phyloP scores from a whole-genome alignment of 768 basidiomycete species.

The Ephemerocybe angulata region DNA sequence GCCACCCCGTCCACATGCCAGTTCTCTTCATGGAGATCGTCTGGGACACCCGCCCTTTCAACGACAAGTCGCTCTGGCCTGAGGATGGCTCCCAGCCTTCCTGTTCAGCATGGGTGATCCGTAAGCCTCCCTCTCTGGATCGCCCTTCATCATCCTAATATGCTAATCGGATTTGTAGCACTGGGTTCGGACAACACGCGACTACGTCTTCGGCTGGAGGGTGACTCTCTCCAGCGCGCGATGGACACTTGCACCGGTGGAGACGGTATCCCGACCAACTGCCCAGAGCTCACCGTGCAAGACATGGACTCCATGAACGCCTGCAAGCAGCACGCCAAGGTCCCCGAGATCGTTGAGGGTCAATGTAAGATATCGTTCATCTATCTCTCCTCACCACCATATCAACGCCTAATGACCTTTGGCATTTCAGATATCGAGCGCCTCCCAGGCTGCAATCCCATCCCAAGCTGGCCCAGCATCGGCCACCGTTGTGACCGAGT shows the following conservation, averaged over 20 bases:
- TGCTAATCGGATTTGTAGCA: no score
- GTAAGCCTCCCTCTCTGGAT: slow-evolving; percentile 2
- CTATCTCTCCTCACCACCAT: neutral
- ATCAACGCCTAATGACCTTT: no score
- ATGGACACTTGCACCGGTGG: slow-evolving; percentile 9
- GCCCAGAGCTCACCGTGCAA: slow-evolving; percentile 7
- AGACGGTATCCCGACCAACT: neutral
- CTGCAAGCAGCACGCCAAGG: neutral
- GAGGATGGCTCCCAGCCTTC: slow-evolving; percentile 13
- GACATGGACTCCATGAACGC: slow-evolving; percentile 10
- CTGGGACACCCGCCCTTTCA: slow-evolving; percentile 14
- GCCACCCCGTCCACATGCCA: slow-evolving; percentile 11
- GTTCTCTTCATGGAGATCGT: slow-evolving; percentile 14
- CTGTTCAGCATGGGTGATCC: slow-evolving; percentile 17
- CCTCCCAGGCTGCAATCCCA: slow-evolving; percentile 9
- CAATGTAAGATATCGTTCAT: slow-evolving; percentile 1
- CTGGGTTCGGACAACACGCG: slow-evolving; percentile 11
- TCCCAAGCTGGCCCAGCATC: neutral
- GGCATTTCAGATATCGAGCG: slow-evolving; percentile 6
- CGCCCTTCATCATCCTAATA: no score
- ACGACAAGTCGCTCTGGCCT: slow-evolving; percentile 8
- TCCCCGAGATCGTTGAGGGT: slow-evolving; percentile 5
- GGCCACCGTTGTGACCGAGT: slow-evolving; percentile 2
- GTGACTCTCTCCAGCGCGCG: slow-evolving; percentile 10
- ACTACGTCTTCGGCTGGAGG: slow-evolving; percentile 13